Percentiles rank a stretch among this genome's conserved stretches.
These are phyloP conservation scores for Diplotaxis tenuifolia DNA, from an alignment of 345 rosid genomes.

Conservation along the genomic window DNA sequence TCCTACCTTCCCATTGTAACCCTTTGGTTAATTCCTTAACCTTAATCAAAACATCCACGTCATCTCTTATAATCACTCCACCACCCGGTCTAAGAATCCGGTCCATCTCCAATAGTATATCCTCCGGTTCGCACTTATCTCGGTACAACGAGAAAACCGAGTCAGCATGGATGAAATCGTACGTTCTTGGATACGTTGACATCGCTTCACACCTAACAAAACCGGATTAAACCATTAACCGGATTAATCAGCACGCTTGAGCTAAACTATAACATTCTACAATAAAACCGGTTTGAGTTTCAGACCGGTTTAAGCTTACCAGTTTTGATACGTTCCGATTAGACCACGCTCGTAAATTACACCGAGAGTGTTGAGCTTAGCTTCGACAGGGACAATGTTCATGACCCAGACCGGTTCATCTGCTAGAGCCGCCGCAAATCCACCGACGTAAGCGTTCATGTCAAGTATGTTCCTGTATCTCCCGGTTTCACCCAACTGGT, in stretches of 20 bases:
- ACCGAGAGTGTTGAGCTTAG: slow-evolving; percentile 65
- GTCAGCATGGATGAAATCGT: slow-evolving; percentile 79
- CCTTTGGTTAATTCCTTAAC: slow-evolving; percentile 55
- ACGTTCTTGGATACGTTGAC: slow-evolving; percentile 97
- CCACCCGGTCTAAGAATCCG: slow-evolving; percentile 87
- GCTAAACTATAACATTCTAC: no score
- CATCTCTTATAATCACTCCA: slow-evolving; percentile 76
- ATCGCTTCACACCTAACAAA: slow-evolving; percentile 59
- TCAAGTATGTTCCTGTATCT: slow-evolving; percentile 83
- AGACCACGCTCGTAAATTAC: slow-evolving; percentile 89
- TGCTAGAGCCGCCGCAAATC: slow-evolving; percentile 76
- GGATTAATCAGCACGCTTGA: no score
- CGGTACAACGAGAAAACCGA: slow-evolving; percentile 70
- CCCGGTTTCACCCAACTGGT: slow-evolving; percentile 60
- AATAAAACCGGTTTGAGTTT: no score
- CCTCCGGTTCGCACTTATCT: slow-evolving; percentile 71
- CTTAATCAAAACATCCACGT: slow-evolving; percentile 65
- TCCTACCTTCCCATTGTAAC: slow-evolving; percentile 78
- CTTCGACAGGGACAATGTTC: slow-evolving; percentile 73
- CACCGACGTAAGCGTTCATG: slow-evolving; percentile 78
- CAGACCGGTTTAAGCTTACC: slow-evolving; percentile 60
- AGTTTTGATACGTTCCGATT: slow-evolving; percentile 88
- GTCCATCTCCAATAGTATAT: slow-evolving; percentile 85
- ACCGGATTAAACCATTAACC: neutral
- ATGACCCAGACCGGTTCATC: slow-evolving; percentile 84